Evolutionary conservation across 2,329 filamentous ascomycete species (phyloP), one percentile per base, ranked within the genome.

Genomic region (Aaosphaeria pasadenensis): DNA sequence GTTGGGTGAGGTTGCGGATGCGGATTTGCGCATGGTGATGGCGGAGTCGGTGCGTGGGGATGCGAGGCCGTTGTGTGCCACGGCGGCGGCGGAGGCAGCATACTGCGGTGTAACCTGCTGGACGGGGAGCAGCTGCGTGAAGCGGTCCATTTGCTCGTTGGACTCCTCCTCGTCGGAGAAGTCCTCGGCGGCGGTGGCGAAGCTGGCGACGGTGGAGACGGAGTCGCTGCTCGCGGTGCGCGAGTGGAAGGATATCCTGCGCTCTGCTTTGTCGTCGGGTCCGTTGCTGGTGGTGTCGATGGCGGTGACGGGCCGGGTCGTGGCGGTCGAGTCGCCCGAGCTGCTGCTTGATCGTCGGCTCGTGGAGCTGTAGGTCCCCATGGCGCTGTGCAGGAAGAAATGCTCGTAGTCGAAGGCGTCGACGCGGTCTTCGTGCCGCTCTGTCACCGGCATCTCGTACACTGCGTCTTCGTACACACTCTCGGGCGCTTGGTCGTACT

Each of bases 351-450:
- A 76, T 54, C 82, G 81, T 49, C 79, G 69, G n/a, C 74, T 71
- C 50, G 75, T 74, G 49, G 78, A 75, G 56, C 80, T 84, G 62
- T 90, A 85, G 2, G 81, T 90, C 5, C 90, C 91, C 80, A 96
- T 86, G 7, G 91, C 90, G 57, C 89, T 95, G 68, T 96, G 91
- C 11, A 96, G 78, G 69, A 96, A 96, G 72, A 96, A 96, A 65
- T 95, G 86, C 68, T 96, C 89, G 54, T 97, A 97, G 67, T 97
- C 92, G 62, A 97, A 97, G 1, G 91, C 91, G 69, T 97, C 92
- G 56, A 91, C 86, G 17, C 92, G 87, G 67, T 96, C 91, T 72
- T 97, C 92, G 62, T 97, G 92, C 0, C 90, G 89, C 46, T 65
- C 70, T 5, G 64, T 60, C 29, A 58, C 55, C 3, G 66, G 58